Evolutionary conservation across 306 rosid genomes (phyloP).

Genomic region (Senna tora): DNA sequence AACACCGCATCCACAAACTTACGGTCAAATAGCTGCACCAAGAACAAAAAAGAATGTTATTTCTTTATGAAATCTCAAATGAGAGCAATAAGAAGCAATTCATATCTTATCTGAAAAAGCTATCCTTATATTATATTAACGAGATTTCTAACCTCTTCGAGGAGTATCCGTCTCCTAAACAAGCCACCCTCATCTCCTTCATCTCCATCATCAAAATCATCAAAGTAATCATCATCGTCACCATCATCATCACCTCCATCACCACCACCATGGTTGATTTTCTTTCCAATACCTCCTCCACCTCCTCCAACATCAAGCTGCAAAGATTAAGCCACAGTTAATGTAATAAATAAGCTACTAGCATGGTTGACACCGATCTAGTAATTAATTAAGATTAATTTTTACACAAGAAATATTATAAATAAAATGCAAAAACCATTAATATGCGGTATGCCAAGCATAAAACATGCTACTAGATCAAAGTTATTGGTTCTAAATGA

Average conservation of each 20-base stretch:
- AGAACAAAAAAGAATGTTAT: slow-evolving; percentile 34
- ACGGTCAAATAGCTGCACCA: slow-evolving; percentile 83
- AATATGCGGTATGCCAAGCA: neutral
- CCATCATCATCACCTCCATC: slow-evolving; percentile 96
- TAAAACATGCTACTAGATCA: neutral
- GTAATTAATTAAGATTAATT: no score
- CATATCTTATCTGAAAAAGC: neutral
- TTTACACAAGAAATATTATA: neutral
- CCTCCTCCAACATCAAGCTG: slow-evolving; percentile 95
- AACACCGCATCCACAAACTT: slow-evolving; percentile 93
- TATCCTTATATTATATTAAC: slow-evolving; percentile 3
- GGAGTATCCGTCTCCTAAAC: slow-evolving; percentile 79
- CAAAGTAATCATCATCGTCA: slow-evolving; percentile 95
- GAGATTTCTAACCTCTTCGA: slow-evolving; percentile 80
- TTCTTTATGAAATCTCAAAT: slow-evolving; percentile 31
- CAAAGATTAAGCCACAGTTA: slow-evolving; percentile 7
- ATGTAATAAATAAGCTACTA: neutral
- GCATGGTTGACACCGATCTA: no score
- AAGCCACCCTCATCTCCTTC: slow-evolving; percentile 98
- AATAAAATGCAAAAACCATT: neutral
- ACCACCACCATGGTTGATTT: slow-evolving; percentile 86
- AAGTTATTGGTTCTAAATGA: neutral
- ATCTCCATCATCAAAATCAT: slow-evolving; percentile 95
- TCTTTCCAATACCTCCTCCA: slow-evolving; percentile 92
- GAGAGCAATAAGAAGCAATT: slow-evolving; percentile 24